Evolutionary conservation across 2,329 filamentous ascomycete species (phyloP), one percentile per base, ranked within the genome.

Genomic region (Cytospora piceicola): DNA sequence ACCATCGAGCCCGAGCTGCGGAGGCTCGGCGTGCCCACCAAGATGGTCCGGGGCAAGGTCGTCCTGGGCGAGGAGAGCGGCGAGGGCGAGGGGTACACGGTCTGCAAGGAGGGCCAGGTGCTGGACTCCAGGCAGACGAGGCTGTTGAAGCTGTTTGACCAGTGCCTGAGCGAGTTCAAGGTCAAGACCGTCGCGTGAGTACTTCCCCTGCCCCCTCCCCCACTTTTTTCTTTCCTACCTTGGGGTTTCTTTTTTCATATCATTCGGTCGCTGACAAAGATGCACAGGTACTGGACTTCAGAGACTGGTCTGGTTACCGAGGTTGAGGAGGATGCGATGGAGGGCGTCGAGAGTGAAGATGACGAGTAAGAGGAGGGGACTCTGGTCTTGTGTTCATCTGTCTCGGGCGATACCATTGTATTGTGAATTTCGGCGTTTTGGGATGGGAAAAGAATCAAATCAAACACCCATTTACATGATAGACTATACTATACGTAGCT

Each of bases 41-140:
- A 90, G 73, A 87, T 99, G 81, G 86, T 93, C 67, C 93, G 92
- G 83, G 95, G 95, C 66, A 93, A 90, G 80, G 91, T 99, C 55
- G 87, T 92, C 70, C 82, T 98, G 80, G 79, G 51, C 70, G 84
- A 80, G 68, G 77, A 75, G 62, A 89, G 90, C 71, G 83, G 83
- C 58, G 82, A 82, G 29, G 74, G 71, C 11, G 80, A 82, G 63
- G 81, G 81, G n/a, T 96, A 94, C 76, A 84, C 84, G 12, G 88
- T 99, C 58, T 98, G 94, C 81, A 88, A 88, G 73, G 89, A 93
- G 77, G 95, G 94, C 14, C 88, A 97, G 75, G 84, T 88, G 54
- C 80, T 99, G 71, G 94, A 97, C 78, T 94, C 91, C 71, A 86
- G 94, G 72, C 95, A 99, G 84, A 97, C 95, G 65, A 90, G 93